Conservation (phyloP, 441 rosid genomes). For the Gossypium trilobum region DNA sequence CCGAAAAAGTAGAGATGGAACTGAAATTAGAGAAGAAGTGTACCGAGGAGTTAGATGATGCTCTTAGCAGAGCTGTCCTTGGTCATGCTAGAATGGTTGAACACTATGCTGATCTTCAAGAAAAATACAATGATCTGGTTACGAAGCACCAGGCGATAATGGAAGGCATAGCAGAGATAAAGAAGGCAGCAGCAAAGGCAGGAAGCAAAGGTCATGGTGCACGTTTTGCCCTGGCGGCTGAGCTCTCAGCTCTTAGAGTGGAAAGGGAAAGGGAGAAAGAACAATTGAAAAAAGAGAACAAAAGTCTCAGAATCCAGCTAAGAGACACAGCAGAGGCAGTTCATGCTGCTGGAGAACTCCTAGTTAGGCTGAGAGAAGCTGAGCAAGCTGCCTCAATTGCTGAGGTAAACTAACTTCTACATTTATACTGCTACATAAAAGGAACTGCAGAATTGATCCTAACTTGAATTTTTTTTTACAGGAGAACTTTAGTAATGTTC, state of each 20-base stretch:
- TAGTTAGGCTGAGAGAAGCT: constrained; percentile 77
- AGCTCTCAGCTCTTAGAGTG: constrained; percentile 63
- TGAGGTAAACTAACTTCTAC: constrained; percentile 40
- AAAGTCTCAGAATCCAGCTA: constrained; percentile 64
- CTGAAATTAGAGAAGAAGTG: constrained; percentile 54
- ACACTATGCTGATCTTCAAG: constrained; percentile 83
- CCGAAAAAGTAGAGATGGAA: constrained; percentile 63
- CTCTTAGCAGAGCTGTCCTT: constrained; percentile 65
- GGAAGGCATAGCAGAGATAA: constrained; percentile 78
- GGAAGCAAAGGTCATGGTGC: constrained; percentile 64
- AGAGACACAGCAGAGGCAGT: constrained; percentile 94
- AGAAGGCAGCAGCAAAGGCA: constrained; percentile 76
- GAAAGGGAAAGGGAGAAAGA: constrained; percentile 73
- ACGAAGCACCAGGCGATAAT: constrained; percentile 54
- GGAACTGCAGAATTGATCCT: background rate
- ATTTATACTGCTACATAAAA: background rate
- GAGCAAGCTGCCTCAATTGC: constrained; percentile 66
- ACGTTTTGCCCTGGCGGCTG: constrained; percentile 64
- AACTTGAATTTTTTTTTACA: constrained; percentile 18
- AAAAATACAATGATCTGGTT: constrained; percentile 63
- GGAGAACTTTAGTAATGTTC: constrained; percentile 44
- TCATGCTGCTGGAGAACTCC: constrained; percentile 96
- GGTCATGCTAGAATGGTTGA: constrained; percentile 91
- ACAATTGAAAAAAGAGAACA: constrained; percentile 60
- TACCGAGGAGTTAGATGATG: constrained; percentile 77